Conservation (phyloP, 768 basidiomycete species). For the Mycena floridula region DNA sequence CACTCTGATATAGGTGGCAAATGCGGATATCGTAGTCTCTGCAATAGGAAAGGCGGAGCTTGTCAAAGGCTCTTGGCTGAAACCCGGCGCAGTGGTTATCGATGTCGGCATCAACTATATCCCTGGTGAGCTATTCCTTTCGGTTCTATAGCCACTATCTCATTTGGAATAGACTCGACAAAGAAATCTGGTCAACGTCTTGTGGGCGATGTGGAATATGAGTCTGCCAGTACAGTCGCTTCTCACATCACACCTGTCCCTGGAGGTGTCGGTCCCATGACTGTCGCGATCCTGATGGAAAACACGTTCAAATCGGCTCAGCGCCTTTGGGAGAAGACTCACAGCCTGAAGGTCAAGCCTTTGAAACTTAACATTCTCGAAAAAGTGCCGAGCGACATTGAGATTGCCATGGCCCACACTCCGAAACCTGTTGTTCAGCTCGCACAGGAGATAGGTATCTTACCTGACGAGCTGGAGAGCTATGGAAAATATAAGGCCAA, state of each 20-base stretch:
- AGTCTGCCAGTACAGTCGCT: slow-evolving; percentile 68
- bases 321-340: slow-evolving; percentile 67
- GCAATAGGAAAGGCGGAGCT: slow-evolving; percentile 94
- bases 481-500: slow-evolving; percentile 98
- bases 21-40: slow-evolving; percentile 89
- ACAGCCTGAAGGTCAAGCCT: slow-evolving; percentile 66
- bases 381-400: slow-evolving; percentile 94
- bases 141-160: slow-evolving; percentile 1
- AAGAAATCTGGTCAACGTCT: slow-evolving; percentile 95
- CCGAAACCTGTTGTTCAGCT: slow-evolving; percentile 86
- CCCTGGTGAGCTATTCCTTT: slow-evolving; percentile 47
- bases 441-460: slow-evolving; percentile 83
- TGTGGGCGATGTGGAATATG: slow-evolving; percentile 92
- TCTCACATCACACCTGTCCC: slow-evolving; percentile 96
- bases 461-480: slow-evolving; percentile 81
- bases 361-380: slow-evolving; percentile 73
- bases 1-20: slow-evolving; percentile 50
- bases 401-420: slow-evolving; percentile 90
- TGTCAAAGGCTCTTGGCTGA: slow-evolving; percentile 91
- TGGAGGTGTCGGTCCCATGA: slow-evolving; percentile 99
- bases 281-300: slow-evolving; percentile 95
- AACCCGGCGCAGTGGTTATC: slow-evolving; percentile 91
- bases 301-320: slow-evolving; percentile 86
- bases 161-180: slow-evolving; percentile 51
- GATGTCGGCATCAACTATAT: slow-evolving; percentile 98